These are phyloP conservation scores for Erodium trifolium DNA, from an alignment of 441 rosid genomes.

Conservation along the genomic window DNA sequence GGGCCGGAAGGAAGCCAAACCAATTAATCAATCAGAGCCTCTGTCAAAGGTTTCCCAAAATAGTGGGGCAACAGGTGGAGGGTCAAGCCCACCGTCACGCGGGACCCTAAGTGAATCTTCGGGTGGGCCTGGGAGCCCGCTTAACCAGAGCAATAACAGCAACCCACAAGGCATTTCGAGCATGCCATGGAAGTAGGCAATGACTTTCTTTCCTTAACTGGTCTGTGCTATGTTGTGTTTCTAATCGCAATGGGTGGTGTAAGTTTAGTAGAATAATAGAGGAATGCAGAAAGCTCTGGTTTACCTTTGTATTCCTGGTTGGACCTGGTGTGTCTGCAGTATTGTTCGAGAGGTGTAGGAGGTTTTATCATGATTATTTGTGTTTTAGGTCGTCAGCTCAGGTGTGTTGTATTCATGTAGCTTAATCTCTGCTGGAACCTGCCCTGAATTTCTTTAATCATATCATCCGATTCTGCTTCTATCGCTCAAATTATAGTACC, in stretches of 20 bases:
- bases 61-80: slow-evolving; percentile 12
- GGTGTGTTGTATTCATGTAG: background rate
- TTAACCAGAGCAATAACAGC: slow-evolving; percentile 17
- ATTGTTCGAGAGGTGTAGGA: background rate
- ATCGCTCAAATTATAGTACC: no score
- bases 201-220: background rate
- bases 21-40: slow-evolving; percentile 16
- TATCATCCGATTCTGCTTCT: no score
- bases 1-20: slow-evolving; percentile 15
- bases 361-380: background rate
- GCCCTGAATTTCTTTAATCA: background rate
- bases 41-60: background rate
- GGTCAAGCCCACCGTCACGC: slow-evolving; percentile 20
- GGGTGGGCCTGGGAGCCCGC: slow-evolving; percentile 22
- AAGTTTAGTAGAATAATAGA: background rate
- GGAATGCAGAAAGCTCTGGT: background rate
- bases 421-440: background rate
- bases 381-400: background rate
- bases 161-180: slow-evolving; percentile 18
- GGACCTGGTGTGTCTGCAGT: background rate
- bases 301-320: background rate
- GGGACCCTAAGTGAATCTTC: slow-evolving; percentile 3
- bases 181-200: slow-evolving; percentile 21
- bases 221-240: background rate
- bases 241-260: no score